A percentile compares a stretch with the other conserved stretches of the same genome.
Evolutionary conservation across 2,329 filamentous ascomycete genomes (phyloP).

Genomic region (Monilinia vaccinii-corymbosi): DNA sequence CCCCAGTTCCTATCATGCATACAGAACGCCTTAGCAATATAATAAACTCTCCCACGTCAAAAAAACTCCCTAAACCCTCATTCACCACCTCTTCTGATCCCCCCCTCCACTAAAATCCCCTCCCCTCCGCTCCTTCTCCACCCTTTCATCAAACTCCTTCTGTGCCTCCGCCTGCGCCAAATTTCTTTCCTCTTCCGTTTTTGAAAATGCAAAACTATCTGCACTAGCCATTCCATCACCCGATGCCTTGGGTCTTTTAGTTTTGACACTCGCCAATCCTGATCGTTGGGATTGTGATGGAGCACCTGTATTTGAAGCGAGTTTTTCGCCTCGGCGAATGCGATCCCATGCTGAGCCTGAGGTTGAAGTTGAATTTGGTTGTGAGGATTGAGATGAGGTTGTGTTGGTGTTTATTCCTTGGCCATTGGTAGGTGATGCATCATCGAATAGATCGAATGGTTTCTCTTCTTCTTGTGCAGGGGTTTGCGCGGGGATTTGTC

Average conservation of each 20-base stretch:
- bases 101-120: slow-evolving; percentile 22
- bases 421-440: slow-evolving; percentile 25
- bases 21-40: not conserved
- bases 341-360: slow-evolving; percentile 28
- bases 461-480: slow-evolving; percentile 13
- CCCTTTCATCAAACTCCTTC: slow-evolving; percentile 28
- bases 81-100: slow-evolving; percentile 20
- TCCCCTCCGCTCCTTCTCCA: slow-evolving; percentile 27
- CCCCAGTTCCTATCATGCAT: not conserved
- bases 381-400: slow-evolving; percentile 1
- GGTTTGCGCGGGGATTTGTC: not conserved
- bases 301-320: not conserved
- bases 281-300: slow-evolving; percentile 7
- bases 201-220: slow-evolving; percentile 24
- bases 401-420: slow-evolving; percentile 13
- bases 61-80: not conserved
- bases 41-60: not conserved
- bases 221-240: slow-evolving; percentile 7
- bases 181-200: slow-evolving; percentile 17
- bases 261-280: slow-evolving; percentile 14
- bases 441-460: slow-evolving; percentile 23
- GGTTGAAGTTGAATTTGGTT: not conserved
- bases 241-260: slow-evolving; percentile 7
- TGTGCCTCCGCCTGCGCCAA: slow-evolving; percentile 23
- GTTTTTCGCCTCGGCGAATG: slow-evolving; percentile 21